A percentile compares a stretch with the other conserved stretches of the same genome.
Conservation (phyloP, 371 early-diverging fungal species). For the Mucor ambiguus region DNA sequence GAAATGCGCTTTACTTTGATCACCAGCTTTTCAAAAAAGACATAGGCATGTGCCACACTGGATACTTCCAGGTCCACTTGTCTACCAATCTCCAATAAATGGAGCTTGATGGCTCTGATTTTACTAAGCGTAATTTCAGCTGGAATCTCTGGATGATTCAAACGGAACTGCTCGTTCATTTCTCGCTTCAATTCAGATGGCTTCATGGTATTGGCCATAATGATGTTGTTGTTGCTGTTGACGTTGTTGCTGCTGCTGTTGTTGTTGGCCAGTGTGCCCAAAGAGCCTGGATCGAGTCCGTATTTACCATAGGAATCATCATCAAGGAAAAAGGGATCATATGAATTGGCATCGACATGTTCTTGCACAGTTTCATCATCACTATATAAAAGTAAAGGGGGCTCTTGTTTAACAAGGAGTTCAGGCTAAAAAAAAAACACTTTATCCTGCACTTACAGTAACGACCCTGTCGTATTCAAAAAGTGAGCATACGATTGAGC, state of each 20-base stretch:
- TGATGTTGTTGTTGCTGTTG: background rate
- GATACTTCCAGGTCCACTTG: slow-evolving; percentile 82
- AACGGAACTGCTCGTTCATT: slow-evolving; percentile 80
- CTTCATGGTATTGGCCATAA: slow-evolving; percentile 23
- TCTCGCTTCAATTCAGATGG: slow-evolving; percentile 66
- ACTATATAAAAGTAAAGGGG: slow-evolving; percentile 4
- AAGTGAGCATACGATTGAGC: slow-evolving; percentile 54
- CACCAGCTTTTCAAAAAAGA: slow-evolving; percentile 93
- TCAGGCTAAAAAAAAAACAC: background rate
- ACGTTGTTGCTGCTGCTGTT: background rate
- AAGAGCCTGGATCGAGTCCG: slow-evolving; percentile 33
- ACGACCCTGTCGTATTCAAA: slow-evolving; percentile 37
- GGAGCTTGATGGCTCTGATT: slow-evolving; percentile 74
- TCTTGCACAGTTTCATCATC: slow-evolving; percentile 17
- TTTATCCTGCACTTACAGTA: slow-evolving; percentile 28
- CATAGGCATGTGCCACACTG: slow-evolving; percentile 87
- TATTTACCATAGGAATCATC: slow-evolving; percentile 52
- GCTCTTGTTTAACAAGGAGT: background rate
- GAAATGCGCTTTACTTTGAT: slow-evolving; percentile 47
- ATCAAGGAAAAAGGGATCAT: slow-evolving; percentile 66
- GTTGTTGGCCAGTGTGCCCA: slow-evolving; percentile 16
- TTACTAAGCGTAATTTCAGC: slow-evolving; percentile 76
- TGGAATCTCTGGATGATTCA: slow-evolving; percentile 72
- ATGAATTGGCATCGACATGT: slow-evolving; percentile 18
- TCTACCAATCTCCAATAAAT: slow-evolving; percentile 56